A percentile compares a stretch with the other conserved stretches of the same genome.
Evolutionary conservation across 495 filamentous ascomycete species (phyloP).

Genomic region (Annulohypoxylon maeteangense): DNA sequence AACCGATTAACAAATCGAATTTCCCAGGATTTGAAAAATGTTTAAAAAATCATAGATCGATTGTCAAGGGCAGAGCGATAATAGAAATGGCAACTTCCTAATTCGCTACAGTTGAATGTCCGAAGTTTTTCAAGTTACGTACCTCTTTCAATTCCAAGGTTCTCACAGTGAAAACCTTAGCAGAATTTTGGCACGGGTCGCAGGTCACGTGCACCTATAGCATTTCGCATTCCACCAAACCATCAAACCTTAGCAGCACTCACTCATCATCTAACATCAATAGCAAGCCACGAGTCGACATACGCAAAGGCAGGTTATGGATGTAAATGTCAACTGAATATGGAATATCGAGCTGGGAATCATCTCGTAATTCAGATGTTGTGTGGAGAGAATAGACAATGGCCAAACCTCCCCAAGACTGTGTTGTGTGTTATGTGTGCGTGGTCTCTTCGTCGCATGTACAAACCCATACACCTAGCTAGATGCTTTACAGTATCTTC

Average conservation of each 20-base stretch:
- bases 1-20: neutral
- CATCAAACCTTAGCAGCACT: neutral
- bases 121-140: neutral
- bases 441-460: constrained; percentile 31
- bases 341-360: constrained; percentile 2
- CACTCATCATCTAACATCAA: neutral
- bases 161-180: constrained; percentile 24
- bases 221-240: neutral
- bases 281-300: neutral
- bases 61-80: neutral
- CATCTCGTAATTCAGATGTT: constrained; percentile 35
- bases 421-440: neutral
- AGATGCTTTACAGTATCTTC: constrained; percentile 40
- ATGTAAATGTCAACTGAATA: neutral
- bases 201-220: constrained; percentile 28
- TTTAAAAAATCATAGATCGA: neutral
- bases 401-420: constrained; percentile 22
- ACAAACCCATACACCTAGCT: constrained; percentile 38
- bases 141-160: neutral
- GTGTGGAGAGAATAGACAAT: constrained; percentile 5
- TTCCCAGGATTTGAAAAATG: neutral
- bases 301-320: neutral
- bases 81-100: neutral
- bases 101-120: neutral
- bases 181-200: constrained; percentile 9